A percentile compares a stretch with the other conserved stretches of the same genome.
Evolutionary conservation across 148 eudicot species (phyloP).

Genomic region (Tetragonia tetragonoides): DNA sequence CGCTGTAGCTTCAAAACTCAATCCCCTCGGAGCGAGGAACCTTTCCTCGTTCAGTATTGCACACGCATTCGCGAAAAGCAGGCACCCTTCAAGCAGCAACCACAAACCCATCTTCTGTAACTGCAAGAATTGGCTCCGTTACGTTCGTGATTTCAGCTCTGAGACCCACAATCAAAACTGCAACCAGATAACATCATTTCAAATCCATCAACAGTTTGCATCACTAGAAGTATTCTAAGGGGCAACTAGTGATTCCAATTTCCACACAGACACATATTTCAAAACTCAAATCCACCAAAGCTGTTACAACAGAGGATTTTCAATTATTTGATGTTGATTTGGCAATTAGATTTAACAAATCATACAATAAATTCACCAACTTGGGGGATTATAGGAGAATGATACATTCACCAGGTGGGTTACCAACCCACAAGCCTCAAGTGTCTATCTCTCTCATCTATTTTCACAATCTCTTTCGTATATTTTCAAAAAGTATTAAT

Average conservation of each 20-base stretch:
- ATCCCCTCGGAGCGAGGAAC: slow-evolving; percentile 74
- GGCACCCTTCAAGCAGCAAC: slow-evolving; percentile 75
- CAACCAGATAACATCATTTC: background rate
- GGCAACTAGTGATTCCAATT: background rate
- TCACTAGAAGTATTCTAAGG: too few species aligned
- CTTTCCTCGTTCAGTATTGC: slow-evolving; percentile 90
- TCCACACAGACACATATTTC: background rate
- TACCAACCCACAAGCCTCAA: too few species aligned
- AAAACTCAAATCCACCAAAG: background rate
- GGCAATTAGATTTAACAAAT: too few species aligned
- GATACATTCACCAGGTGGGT: too few species aligned
- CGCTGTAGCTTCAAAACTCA: slow-evolving; percentile 71
- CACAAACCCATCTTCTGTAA: slow-evolving; percentile 71
- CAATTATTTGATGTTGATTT: too few species aligned
- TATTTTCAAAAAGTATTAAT: too few species aligned
- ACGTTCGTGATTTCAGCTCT: background rate
- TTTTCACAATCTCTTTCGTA: too few species aligned
- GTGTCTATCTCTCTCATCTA: too few species aligned
- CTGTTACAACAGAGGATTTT: background rate
- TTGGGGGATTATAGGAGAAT: too few species aligned
- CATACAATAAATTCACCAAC: too few species aligned
- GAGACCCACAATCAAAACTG: background rate
- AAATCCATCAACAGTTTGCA: background rate
- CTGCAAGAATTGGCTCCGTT: background rate
- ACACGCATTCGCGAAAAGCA: slow-evolving; percentile 83